Conservation (phyloP, 2,329 filamentous ascomycete genomes). For the Chaetomium globosum region DNA sequence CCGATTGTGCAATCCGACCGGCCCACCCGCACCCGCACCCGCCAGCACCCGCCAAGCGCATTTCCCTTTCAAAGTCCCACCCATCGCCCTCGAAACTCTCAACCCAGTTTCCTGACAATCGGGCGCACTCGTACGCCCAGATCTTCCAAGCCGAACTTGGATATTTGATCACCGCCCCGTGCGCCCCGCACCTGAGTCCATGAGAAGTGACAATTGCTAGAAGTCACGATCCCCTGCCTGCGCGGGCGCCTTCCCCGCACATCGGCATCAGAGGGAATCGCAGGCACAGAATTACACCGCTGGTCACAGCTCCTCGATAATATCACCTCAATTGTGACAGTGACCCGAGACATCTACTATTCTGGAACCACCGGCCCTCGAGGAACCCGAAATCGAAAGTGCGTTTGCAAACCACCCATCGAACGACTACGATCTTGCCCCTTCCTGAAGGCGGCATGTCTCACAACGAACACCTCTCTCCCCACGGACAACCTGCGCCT, state of each 20-base stretch:
- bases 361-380: conserved; percentile 23
- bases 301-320: conserved; percentile 24
- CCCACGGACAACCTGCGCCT: conserved; percentile 34
- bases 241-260: conserved; percentile 44
- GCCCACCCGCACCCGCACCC: conserved; percentile 22
- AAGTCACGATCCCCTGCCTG: conserved; percentile 52
- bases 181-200: conserved; percentile 47
- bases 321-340: conserved; percentile 4
- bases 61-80: conserved; percentile 29
- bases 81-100: conserved; percentile 5
- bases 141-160: not conserved
- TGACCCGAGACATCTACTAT: not conserved
- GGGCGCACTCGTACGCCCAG: conserved; percentile 4
- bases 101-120: not conserved
- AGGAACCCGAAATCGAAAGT: conserved; percentile 19
- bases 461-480: conserved; percentile 50
- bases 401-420: conserved; percentile 18
- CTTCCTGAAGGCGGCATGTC: conserved; percentile 49
- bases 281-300: conserved; percentile 13
- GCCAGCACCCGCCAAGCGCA: conserved; percentile 29
- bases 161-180: conserved; percentile 10
- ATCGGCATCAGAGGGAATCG: conserved; percentile 35
- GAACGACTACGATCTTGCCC: conserved; percentile 10
- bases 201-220: conserved; percentile 61
- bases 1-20: conserved; percentile 23